Base-by-base conservation (phyloP, 2,329 filamentous ascomycete genomes). In the Chaetomiaceae sp. region DNA sequence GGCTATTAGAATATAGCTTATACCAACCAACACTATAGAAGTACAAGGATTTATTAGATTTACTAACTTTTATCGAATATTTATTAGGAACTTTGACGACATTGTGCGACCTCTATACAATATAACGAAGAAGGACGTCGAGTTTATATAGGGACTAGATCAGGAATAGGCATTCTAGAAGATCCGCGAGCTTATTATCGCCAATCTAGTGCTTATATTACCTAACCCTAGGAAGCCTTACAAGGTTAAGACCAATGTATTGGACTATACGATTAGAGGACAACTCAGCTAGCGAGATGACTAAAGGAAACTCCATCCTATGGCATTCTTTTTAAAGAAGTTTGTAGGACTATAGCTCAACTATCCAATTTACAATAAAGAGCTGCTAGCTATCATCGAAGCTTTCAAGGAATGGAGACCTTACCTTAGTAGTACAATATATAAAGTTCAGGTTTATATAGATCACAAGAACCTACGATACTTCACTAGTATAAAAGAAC, bases 1-100 rank as follows among this genome's bases (percentile, higher is more conserved):
- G 13, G 37, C 39, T 5, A 30, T 45, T 8, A 16, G 2, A 13
- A 25, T 16, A 6, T 53, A 13, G 44, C 39, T 12, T 19, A 10
- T 3, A 12, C 31, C 19, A 0, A 47, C 8, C 3, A 55, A 14
- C 13, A 35, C 56, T 10, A 53, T 58, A 21, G 53, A 66, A 2
- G 45, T 66, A 5, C 55, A 62, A 49, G 35, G 20, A 0, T 46
- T 51, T 25, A 10, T 51, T 10, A 17, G 49, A 19, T 47, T 51
- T 17, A 31, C 13, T 1, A 51, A 51, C 7, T 51, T 51, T 17
- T 51, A 51, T 14, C 12, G 31, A 4, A 12, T 43, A 2, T 51
- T 51, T 17, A 43, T 51, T 13, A 1, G 3, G 4, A 8, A 42
- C 10, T 47, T 51, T 5, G 27, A 21, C 1, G 27, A 30, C 1